Percentiles rank a stretch among this genome's conserved stretches.
Evolutionary conservation across 148 eudicot species (phyloP).

Genomic region (Chenopodium album): DNA sequence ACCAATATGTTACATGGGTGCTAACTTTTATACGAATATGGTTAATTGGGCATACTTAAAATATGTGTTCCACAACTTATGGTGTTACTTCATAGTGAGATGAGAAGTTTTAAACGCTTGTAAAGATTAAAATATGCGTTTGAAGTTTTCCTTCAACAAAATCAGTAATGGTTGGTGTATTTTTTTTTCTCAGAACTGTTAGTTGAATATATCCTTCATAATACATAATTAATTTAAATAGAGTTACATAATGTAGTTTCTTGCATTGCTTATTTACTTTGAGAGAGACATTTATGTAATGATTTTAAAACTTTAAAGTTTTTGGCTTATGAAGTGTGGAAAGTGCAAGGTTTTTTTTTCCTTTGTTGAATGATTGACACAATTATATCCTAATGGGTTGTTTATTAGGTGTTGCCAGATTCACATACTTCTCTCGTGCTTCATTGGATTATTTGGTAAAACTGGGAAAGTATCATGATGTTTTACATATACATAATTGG

Average conservation of each 20-base stretch:
- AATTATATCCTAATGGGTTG: not conserved
- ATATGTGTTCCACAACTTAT: not conserved
- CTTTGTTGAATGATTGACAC: slow-evolving; percentile 1
- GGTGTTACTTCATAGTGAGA: not conserved
- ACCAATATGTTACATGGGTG: too few species aligned
- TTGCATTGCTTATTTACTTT: not conserved
- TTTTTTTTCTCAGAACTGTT: not conserved
- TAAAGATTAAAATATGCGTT: not conserved
- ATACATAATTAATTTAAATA: not conserved
- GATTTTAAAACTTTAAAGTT: not conserved
- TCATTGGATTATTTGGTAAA: slow-evolving; percentile 65
- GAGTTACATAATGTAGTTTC: not conserved
- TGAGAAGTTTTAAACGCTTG: not conserved
- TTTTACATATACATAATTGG: slow-evolving; percentile 69
- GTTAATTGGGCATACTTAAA: not conserved
- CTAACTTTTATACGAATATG: too few species aligned
- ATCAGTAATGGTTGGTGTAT: not conserved
- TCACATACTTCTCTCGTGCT: slow-evolving; percentile 68
- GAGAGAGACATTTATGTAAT: not conserved
- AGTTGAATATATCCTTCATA: too few species aligned
- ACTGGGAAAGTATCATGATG: slow-evolving; percentile 64
- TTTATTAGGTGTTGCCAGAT: slow-evolving; percentile 44
- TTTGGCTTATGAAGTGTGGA: not conserved
- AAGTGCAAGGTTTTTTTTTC: not conserved
- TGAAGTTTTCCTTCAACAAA: not conserved